Base-by-base conservation (phyloP, 2,329 filamentous ascomycete species). In the Ophiostoma montium region DNA sequence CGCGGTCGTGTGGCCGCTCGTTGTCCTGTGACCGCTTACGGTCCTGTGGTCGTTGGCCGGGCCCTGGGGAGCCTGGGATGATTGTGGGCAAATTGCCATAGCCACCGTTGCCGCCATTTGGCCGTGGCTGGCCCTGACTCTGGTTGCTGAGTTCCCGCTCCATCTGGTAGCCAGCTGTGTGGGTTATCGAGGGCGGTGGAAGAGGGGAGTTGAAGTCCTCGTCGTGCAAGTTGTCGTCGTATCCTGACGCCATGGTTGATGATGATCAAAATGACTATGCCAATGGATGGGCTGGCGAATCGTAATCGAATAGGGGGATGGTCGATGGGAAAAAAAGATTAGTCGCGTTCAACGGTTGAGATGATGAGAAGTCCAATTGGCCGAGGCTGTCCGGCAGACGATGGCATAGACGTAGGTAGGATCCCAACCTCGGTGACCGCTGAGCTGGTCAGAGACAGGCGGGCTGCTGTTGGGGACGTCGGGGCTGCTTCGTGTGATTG, bases 191-290 rank as follows among this genome's bases (percentile, higher is more conserved):
- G 30, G 46, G 49, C 21, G 45, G 50, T 21, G 41, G 46, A 39
- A 55, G 52, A 31, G 62, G 60, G 44, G 51, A 48, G 41, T 61
- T 63, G 53, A 58, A 56, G 55, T 61, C 63, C 54, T 69, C 67
- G 60, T 57, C 59, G 53, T 64, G 62, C 57, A 63, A 59, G 56
- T 62, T 62, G 57, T 65, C 64, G 56, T 68, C 67, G 60, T 71
- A 69, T 55, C 70, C 69, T 15, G 47, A 19, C 21, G 23, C 50
- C 50, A 52, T 52, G 18, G 33, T 30, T 11, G 42, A 16, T 23
- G 13, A 30, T 42, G 9, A 27, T 27, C 23, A 27, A 27, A 27
- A 27, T n/a, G 32, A 33, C 32, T 33, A 11, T 33, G 5, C 11
- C 5, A 33, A 15, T 3, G 5, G 43, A 12, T 27, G 23, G 8